phyloP scores from a whole-genome alignment of 1,284 basidiomycete genomes.

The Ustilago cynodontis region DNA sequence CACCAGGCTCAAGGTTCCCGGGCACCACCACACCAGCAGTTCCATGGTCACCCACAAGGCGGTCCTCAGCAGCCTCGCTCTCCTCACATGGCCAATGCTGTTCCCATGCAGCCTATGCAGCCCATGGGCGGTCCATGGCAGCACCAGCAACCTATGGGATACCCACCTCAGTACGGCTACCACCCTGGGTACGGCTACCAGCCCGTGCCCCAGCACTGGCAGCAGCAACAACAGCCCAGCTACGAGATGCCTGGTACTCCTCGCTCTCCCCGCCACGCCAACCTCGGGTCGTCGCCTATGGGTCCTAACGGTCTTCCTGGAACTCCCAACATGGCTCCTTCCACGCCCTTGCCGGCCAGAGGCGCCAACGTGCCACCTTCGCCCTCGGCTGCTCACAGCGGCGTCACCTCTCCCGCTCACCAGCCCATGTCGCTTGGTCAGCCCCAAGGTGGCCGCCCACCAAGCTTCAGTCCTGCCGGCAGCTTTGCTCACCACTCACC shows the following conservation, averaged over 20 bases:
- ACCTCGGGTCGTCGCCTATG: slow-evolving; percentile 61
- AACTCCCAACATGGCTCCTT: slow-evolving; percentile 55
- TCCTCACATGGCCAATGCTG: slow-evolving; percentile 58
- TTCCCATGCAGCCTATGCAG: slow-evolving; percentile 62
- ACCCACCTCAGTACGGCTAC: slow-evolving; percentile 56
- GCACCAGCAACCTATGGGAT: slow-evolving; percentile 53
- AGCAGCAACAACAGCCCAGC: slow-evolving; percentile 50
- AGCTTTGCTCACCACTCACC: slow-evolving; percentile 57
- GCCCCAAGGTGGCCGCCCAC: slow-evolving; percentile 36
- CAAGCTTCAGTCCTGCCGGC: slow-evolving; percentile 44
- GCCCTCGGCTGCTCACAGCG: slow-evolving; percentile 51
- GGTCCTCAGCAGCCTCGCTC: slow-evolving; percentile 59
- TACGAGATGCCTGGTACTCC: slow-evolving; percentile 62
- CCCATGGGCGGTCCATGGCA: slow-evolving; percentile 57
- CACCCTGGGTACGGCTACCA: slow-evolving; percentile 61
- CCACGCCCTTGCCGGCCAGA: slow-evolving; percentile 44
- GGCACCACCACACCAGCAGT: slow-evolving; percentile 47
- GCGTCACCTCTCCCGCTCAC: slow-evolving; percentile 51
- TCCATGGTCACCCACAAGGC: slow-evolving; percentile 51
- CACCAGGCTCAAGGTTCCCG: slow-evolving; percentile 46
- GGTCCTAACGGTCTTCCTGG: slow-evolving; percentile 56
- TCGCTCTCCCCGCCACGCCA: slow-evolving; percentile 61
- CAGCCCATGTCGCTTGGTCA: slow-evolving; percentile 50
- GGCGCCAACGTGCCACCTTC: slow-evolving; percentile 51
- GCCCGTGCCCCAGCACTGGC: slow-evolving; percentile 52